Evolutionary conservation across 2,329 filamentous ascomycete species (phyloP), one percentile per base, ranked within the genome.

Genomic region (Epichloe scottii): DNA sequence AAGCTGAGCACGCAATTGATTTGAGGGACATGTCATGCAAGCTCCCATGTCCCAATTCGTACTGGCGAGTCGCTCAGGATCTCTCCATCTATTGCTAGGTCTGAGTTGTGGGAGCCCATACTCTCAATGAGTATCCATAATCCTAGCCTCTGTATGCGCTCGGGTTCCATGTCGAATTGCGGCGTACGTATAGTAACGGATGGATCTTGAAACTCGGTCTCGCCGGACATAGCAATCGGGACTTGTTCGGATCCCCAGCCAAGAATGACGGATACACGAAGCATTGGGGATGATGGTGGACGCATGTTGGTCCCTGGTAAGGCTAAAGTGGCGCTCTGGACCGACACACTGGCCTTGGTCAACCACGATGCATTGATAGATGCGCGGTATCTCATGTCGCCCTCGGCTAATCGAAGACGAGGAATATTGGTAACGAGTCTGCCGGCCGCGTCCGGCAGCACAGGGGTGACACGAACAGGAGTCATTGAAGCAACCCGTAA

Each of bases 51-150:
- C 1, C 70, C 68, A 8, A 71, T 59, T 11, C 69, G 59, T 7
- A 78, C 63, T 0, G 68, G 67, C 8, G 71, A 70, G 51, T 76
- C 76, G 51, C 73, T 77, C 17, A 76, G 65, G 7, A 79, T 58
- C 56, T 76, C 80, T 2, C 78, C 70, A 41, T 71, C 67, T 7
- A 87, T 76, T 51, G 71, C 66, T 23, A 69, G 64, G 2, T 61
- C 56, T 3, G 58, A 59, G 23, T 62, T 59, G 23, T 62, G 72
- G 11, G 76, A 77, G n/a, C 82, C 85, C 60, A 91, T 77, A 56
- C 85, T 77, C 67, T 96, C 89, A 41, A 96, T 71, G 5, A 95
- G 84, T 49, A 96, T 71, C 85, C 86, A 94, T 52, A 89, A 65
- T 17, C 82, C 82, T 19, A 77, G 76, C 10, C 67, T 68, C 33